Evolutionary conservation across 2,329 filamentous ascomycete genomes (phyloP), one percentile per base, ranked within the genome.

Genomic region (Penicillium sp.): DNA sequence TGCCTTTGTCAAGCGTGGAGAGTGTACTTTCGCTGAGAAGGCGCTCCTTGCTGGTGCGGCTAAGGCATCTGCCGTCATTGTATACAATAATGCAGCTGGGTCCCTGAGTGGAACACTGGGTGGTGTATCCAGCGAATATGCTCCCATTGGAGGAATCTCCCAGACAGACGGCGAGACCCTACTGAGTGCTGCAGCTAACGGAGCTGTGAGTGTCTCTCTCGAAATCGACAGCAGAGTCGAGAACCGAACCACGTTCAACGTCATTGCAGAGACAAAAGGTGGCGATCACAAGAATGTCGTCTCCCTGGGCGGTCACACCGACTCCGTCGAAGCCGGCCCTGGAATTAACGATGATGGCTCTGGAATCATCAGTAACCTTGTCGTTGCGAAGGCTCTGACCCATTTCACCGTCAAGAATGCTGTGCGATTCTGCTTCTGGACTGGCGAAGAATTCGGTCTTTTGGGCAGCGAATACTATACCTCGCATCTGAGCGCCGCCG

Each of bases 291-390:
- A 83, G 58, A 84, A 86, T 64, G 75, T 82, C 32, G 75, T 87
- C 44, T 79, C 83, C 46, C 70, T 87, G 13, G 83, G 84, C 40
- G 83, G 79, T 3, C 85, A 88, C 70, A 81, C 79, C 16, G 85
- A 88, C 71, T 83, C 81, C 6, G 84, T 87, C 18, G 75, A 77
- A 27, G 80, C 77, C 3, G 85, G 85, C 0, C 84, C 85, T 1
- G 88, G 88, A 18, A 90, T 92, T 78, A 92, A 92, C 70, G 88
- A 92, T 62, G 87, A 92, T 64, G 88, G 88, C 44, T 87, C 85
- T 3, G 88, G 88, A 51, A 84, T 81, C 32, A 80, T 85, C 57
- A 79, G 79, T 22, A 76, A 86, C 47, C 76, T 88, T 8, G 83
- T 84, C 48, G 76, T 85, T 29, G 85, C 85, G 9, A 78, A 80